Percentiles rank a stretch among this genome's conserved stretches.
phyloP scores from a whole-genome alignment of 768 basidiomycete genomes.

The Leucosporidium yakuticum region DNA sequence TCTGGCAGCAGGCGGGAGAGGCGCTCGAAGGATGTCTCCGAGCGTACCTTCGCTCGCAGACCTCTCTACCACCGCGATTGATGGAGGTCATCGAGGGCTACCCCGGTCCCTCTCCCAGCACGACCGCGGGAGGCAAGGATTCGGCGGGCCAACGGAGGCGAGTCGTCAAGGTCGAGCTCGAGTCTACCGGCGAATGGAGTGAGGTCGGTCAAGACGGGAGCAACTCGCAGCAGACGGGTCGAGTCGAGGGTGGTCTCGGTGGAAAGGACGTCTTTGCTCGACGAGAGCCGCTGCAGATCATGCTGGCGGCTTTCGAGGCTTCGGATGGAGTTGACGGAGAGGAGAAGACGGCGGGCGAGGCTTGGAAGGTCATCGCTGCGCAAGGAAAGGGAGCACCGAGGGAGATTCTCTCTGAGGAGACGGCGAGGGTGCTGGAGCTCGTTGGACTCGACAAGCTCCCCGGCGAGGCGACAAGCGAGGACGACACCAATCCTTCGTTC shows the following conservation, averaged over 20 bases:
- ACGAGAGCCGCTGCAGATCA: constrained; percentile 12
- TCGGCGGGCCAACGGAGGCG: background rate
- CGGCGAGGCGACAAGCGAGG: background rate
- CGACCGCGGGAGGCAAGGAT: background rate
- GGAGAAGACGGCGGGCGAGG: background rate
- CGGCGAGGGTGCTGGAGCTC: constrained; percentile 10
- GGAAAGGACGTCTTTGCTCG: background rate
- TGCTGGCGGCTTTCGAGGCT: constrained; percentile 12
- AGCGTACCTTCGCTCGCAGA: constrained; percentile 18
- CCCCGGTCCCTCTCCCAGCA: background rate
- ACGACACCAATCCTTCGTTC: background rate
- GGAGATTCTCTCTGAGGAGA: constrained; percentile 20
- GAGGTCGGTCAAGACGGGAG: background rate
- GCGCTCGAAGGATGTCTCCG: constrained; percentile 19
- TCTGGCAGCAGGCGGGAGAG: constrained; percentile 8
- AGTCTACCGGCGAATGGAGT: constrained; percentile 14
- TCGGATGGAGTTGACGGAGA: background rate
- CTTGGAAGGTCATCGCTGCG: constrained; percentile 4
- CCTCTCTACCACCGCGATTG: constrained; percentile 14
- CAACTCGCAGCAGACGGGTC: constrained; percentile 27
- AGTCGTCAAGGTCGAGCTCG: constrained; percentile 18
- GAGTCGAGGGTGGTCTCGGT: background rate
- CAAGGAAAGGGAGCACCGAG: background rate
- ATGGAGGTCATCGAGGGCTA: constrained; percentile 15
- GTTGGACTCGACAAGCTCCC: constrained; percentile 8